A percentile compares a stretch with the other conserved stretches of the same genome.
Evolutionary conservation across 805 yeast genomes (phyloP).

Genomic region (Candida sithepensis): DNA sequence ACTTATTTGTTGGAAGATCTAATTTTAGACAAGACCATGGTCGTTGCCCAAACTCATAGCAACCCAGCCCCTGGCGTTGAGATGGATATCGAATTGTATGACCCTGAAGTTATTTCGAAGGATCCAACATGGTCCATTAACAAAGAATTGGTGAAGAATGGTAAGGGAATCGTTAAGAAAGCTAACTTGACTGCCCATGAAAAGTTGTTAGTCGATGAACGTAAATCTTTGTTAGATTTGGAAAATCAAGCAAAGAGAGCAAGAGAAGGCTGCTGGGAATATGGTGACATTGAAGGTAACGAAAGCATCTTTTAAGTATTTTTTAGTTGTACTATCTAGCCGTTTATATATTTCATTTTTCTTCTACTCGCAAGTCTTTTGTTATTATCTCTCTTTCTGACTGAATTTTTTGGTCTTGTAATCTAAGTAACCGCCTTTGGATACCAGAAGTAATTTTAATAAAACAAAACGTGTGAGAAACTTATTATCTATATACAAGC

Average conservation of each 20-base stretch:
- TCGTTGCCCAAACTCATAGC: constrained; percentile 47
- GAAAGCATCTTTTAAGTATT: constrained; percentile 28
- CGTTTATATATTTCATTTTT: neutral
- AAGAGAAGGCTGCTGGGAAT: constrained; percentile 70
- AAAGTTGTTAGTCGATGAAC: constrained; percentile 32
- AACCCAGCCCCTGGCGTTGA: constrained; percentile 40
- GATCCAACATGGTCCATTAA: constrained; percentile 59
- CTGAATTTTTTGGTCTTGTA: no score
- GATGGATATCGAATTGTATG: constrained; percentile 51
- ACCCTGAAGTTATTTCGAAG: constrained; percentile 48
- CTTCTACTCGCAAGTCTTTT: neutral
- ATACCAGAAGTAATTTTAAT: no score
- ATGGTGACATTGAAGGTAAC: constrained; percentile 65
- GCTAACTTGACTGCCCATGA: constrained; percentile 34
- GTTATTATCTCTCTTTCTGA: no score
- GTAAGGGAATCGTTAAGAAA: constrained; percentile 54
- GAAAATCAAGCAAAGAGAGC: constrained; percentile 47
- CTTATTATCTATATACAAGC: constrained; percentile 2
- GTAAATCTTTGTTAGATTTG: constrained; percentile 36
- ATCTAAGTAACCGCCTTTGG: no score
- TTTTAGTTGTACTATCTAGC: neutral
- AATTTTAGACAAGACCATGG: constrained; percentile 48
- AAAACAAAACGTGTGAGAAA: constrained; percentile 2
- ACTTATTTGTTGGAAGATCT: constrained; percentile 51
- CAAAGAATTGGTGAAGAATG: constrained; percentile 52